These are phyloP conservation scores for Cicer chorassanicum DNA, from an alignment of 306 rosid genomes.

Conservation along the genomic window DNA sequence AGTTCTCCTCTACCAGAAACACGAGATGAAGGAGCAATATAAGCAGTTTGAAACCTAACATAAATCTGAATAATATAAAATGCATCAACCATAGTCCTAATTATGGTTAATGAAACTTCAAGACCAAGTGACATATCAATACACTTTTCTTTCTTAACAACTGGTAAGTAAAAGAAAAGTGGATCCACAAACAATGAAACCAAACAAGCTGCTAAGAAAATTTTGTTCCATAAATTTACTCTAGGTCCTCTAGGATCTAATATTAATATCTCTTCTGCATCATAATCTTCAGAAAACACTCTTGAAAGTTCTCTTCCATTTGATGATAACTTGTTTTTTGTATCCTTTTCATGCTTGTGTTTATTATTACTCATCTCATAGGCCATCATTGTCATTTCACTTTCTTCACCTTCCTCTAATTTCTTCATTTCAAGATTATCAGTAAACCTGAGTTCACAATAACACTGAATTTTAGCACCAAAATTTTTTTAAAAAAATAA, in stretches of 20 bases:
- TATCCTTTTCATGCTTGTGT: conserved; percentile 35
- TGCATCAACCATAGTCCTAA: conserved; percentile 59
- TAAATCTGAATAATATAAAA: conserved; percentile 63
- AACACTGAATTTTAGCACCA: conserved; percentile 40
- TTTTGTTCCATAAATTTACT: conserved; percentile 58
- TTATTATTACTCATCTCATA: conserved; percentile 32
- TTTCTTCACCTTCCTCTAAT: conserved; percentile 35
- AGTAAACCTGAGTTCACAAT: conserved; percentile 50
- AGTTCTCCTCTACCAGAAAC: conserved; percentile 77
- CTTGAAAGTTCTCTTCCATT: conserved; percentile 55
- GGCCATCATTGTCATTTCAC: conserved; percentile 7
- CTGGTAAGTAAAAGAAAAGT: conserved; percentile 63
- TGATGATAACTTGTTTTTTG: conserved; percentile 20
- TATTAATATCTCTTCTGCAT: conserved; percentile 51
- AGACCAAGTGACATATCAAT: conserved; percentile 49
- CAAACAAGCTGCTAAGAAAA: conserved; percentile 63
- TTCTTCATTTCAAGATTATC: conserved; percentile 54
- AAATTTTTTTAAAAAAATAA: background rate
- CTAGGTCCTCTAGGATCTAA: conserved; percentile 62
- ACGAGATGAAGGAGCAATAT: conserved; percentile 66
- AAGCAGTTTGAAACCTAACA: conserved; percentile 63
- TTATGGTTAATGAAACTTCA: conserved; percentile 55
- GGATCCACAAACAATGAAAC: conserved; percentile 69
- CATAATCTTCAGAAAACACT: conserved; percentile 72
- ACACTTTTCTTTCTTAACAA: conserved; percentile 54